Evolutionary conservation across 1,284 basidiomycete genomes (phyloP), one percentile per base, ranked within the genome.

Genomic region (Heterobasidion irregulare): DNA sequence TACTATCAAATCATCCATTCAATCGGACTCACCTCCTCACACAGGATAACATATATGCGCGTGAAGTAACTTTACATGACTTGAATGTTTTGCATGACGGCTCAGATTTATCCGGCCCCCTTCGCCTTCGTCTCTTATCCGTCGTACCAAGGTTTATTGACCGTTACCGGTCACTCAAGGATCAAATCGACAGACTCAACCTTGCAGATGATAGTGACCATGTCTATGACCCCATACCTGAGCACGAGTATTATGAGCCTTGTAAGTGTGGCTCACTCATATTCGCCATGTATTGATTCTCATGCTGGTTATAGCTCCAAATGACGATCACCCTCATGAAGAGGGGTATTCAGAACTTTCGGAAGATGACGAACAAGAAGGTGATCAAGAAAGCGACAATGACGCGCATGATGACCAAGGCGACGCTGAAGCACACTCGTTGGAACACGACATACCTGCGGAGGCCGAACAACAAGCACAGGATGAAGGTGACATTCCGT

Each of bases 31-130:
- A 26, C 34, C 32, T 44, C 16, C 12, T 10, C 54, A 52, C 53
- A n/a, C 57, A 90, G 87, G 88, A 90, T 65, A 87, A 89, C 62
- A 70, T 82, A n/a, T 80, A 84, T 65, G 75, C 82, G 9, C 82
- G 81, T 52, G 84, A 88, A 70, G 74, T 86, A 55, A 82, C 82
- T 52, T 68, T 90, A 53, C 85, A 90, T 64, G 86, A 90, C 61
- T 71, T 90, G 54, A 83, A 84, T 63, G 70, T 83, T 41, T 69
- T 90, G 44, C 86, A 89, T 64, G 83, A 87, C 61, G 82, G 78
- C 54, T 77, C 80, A 65, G 78, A 78, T 61, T 65, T 86, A 54
- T 60, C 69, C 59, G 88, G 87, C 18, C 83, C 84, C 13, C 74
- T 90, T 54, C 82, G 83, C 53, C 69, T 89, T 53, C 75, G 74